Evolutionary conservation across 140 eudicot species (phyloP), one percentile per base, ranked within the genome.

Genomic region (Cichorium intybus): DNA sequence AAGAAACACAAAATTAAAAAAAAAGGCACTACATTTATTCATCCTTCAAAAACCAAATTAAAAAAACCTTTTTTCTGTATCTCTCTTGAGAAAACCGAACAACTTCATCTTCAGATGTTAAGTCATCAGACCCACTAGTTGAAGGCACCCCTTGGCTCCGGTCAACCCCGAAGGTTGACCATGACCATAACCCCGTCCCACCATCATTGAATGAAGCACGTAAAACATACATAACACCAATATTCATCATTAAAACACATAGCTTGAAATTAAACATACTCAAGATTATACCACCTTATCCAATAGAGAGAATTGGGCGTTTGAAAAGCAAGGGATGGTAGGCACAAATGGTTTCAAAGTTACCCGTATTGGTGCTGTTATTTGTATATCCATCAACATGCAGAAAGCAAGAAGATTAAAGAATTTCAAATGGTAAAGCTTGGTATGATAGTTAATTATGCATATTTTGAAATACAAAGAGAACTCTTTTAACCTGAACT

Each of bases 261-360:
- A 56, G n/a, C n/a, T 35, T 9, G 18, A 4, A 41, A 28, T 3
- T 60, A 22, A 24, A 16, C 4, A 48, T 18, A 14, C 34, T 59
- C 16, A 20, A 11, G 46, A 27, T 16, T 16, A 6, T 22, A 37
- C 28, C 29, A 87, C 97, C 95, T 87, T 87, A 48, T 85, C 95
- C 87, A 87, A 72, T 58, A 91, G 48, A 28, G 96, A 87, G n/a
- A 84, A 76, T 4, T 70, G 18, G 39, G 81, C 67, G 66, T 69
- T 91, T 14, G 83, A 75, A 70, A 91, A 87, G 64, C 97, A 91
- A 0, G 95, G 97, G 70, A 91, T 76, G 29, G 95, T 72, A 28
- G 96, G 95, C 66, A 91, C 96, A 17, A 87, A 74, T 24, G 97
- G 96, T 80, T 77, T 85, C 78, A 91, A 60, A 58, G 69, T 64